These are phyloP conservation scores for Corynascus novoguineensis DNA, from an alignment of 495 filamentous ascomycete species.

Conservation along the genomic window DNA sequence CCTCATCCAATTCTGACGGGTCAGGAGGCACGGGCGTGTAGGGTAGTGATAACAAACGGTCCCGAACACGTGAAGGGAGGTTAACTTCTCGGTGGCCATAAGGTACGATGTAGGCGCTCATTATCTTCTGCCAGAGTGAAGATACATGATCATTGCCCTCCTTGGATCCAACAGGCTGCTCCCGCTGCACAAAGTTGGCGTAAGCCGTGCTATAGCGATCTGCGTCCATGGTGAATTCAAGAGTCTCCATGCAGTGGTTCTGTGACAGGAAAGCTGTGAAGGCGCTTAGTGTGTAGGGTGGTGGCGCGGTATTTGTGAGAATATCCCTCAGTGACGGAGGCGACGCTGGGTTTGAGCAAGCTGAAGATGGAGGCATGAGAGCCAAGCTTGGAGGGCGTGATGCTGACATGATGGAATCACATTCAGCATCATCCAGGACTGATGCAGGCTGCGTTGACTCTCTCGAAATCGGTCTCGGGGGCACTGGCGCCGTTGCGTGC, in stretches of 20 bases:
- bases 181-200: conserved; percentile 45
- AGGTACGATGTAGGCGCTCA: conserved; percentile 70
- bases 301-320: conserved; percentile 75
- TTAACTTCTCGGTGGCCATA: conserved; percentile 90
- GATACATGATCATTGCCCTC: conserved; percentile 65
- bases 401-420: conserved; percentile 41
- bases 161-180: conserved; percentile 12
- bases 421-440: conserved; percentile 39
- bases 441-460: conserved; percentile 34
- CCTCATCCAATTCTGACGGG: conserved; percentile 75
- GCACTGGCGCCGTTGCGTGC: conserved; percentile 38
- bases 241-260: conserved; percentile 93
- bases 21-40: conserved; percentile 60
- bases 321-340: conserved; percentile 83
- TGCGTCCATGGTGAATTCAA: conserved; percentile 96
- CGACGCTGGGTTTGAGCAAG: conserved; percentile 40
- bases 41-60: conserved; percentile 64
- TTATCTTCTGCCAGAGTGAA: conserved; percentile 62
- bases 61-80: conserved; percentile 77
- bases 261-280: conserved; percentile 98
- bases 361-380: conserved; percentile 34
- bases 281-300: conserved; percentile 86
- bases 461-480: conserved; percentile 34
- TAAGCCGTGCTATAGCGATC: conserved; percentile 79
- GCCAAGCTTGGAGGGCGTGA: conserved; percentile 45